Percentiles rank a stretch among this genome's conserved stretches.
These are phyloP conservation scores for Cladophialophora yegresii DNA, from an alignment of 2,329 filamentous ascomycete genomes.

Conservation along the genomic window DNA sequence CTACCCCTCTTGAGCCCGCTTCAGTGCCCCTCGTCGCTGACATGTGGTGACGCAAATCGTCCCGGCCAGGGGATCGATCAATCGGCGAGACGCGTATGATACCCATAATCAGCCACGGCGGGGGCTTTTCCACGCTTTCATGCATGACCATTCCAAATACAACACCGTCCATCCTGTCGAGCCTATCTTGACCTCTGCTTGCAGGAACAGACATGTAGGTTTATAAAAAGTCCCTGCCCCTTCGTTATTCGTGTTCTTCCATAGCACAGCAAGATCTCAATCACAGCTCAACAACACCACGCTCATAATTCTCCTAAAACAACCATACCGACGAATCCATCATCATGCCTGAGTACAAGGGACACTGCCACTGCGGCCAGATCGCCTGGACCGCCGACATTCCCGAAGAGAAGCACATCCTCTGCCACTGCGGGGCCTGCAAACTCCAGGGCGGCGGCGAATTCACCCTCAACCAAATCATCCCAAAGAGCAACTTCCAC, in stretches of 20 bases:
- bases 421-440: conserved; percentile 61
- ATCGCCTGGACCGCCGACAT: conserved; percentile 56
- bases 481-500: conserved; percentile 53
- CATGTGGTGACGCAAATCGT: not conserved
- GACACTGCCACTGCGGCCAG: conserved; percentile 59
- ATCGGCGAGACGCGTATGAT: conserved; percentile 5
- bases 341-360: conserved; percentile 43
- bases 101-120: not conserved
- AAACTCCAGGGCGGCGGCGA: conserved; percentile 55
- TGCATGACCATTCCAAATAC: conserved; percentile 15
- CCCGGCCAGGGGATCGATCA: conserved; percentile 5
- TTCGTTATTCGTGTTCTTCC: not conserved
- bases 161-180: conserved; percentile 1
- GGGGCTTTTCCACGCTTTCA: not conserved
- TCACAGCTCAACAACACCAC: not conserved
- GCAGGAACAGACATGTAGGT: not conserved
- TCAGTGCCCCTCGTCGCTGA: not conserved
- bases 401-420: conserved; percentile 48
- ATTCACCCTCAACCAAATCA: conserved; percentile 58
- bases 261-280: not conserved
- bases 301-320: not conserved
- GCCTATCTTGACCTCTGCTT: conserved; percentile 9
- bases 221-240: conserved; percentile 1
- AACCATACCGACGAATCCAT: not conserved
- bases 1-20: not conserved